A percentile compares a stretch with the other conserved stretches of the same genome.
phyloP scores from a whole-genome alignment of 345 rosid species.

The Lenwebbia sp. region DNA sequence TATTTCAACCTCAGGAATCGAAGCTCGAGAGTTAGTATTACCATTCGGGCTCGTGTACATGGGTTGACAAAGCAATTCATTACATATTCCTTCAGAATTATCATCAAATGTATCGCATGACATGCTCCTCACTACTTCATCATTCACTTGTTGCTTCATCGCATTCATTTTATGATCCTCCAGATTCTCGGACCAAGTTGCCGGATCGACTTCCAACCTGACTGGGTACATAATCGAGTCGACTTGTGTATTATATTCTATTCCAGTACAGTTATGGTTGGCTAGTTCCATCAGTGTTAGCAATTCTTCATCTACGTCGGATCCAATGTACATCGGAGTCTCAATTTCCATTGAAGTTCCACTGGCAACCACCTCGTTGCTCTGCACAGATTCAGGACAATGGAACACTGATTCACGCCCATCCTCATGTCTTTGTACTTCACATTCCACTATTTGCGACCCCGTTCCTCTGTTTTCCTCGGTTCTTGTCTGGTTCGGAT shows the following conservation, averaged over 20 bases:
- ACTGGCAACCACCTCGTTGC: neutral
- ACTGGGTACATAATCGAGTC: neutral
- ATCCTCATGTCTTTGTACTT: neutral
- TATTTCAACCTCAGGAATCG: neutral
- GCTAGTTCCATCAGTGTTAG: neutral
- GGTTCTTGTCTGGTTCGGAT: neutral
- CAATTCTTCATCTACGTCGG: neutral
- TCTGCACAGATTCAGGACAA: neutral
- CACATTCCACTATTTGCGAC: neutral
- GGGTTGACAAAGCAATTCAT: neutral
- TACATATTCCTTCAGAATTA: neutral
- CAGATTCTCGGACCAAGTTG: neutral
- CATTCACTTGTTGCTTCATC: neutral
- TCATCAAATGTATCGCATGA: neutral
- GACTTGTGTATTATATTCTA: neutral
- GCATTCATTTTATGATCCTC: neutral
- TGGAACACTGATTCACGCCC: neutral
- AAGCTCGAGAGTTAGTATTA: neutral
- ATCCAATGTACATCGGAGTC: neutral
- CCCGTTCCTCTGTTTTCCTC: neutral
- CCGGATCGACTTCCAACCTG: neutral
- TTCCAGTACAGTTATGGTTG: neutral
- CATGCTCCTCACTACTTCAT: neutral
- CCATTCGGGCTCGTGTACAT: neutral
- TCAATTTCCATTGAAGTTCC: neutral